Evolutionary conservation across 2,329 filamentous ascomycete genomes (phyloP).

Genomic region (Tolypocladium ovalisporum): DNA sequence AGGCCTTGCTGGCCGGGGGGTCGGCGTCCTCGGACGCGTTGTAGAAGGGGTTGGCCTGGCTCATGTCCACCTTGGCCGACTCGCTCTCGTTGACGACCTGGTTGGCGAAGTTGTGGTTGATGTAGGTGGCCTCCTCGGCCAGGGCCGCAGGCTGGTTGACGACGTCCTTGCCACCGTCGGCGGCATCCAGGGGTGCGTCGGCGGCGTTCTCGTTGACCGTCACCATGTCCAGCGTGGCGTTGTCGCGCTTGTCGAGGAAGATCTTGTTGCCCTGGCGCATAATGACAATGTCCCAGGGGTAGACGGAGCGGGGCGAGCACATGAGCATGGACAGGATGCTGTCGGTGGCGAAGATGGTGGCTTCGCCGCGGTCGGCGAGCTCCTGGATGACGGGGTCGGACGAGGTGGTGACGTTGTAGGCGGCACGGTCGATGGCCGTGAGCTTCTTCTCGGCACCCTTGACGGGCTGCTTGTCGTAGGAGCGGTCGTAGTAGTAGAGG

Average conservation of each 20-base stretch:
- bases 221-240: constrained; percentile 89
- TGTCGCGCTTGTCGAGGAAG: constrained; percentile 97
- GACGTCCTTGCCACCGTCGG: constrained; percentile 84
- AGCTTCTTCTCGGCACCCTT: constrained; percentile 83
- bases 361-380: constrained; percentile 89
- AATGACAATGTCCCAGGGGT: constrained; percentile 97
- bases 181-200: constrained; percentile 83
- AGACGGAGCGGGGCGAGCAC: constrained; percentile 93
- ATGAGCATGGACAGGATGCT: constrained; percentile 98
- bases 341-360: constrained; percentile 92
- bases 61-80: constrained; percentile 68
- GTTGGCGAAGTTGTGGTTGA: constrained; percentile 99
- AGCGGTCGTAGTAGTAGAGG: constrained; percentile 95
- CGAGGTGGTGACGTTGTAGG: constrained; percentile 96
- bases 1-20: constrained; percentile 87
- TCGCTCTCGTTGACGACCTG: constrained; percentile 85
- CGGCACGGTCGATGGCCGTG: constrained; percentile 79
- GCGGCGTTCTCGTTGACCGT: constrained; percentile 98
- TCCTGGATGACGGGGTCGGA: constrained; percentile 96
- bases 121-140: constrained; percentile 95
- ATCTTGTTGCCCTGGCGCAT: constrained; percentile 89
- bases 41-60: constrained; percentile 94
- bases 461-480: constrained; percentile 86
- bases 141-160: constrained; percentile 92
- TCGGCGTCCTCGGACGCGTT: constrained; percentile 87